These are phyloP conservation scores for Naematelia aurantialba DNA, from an alignment of 768 basidiomycete species.

Conservation along the genomic window DNA sequence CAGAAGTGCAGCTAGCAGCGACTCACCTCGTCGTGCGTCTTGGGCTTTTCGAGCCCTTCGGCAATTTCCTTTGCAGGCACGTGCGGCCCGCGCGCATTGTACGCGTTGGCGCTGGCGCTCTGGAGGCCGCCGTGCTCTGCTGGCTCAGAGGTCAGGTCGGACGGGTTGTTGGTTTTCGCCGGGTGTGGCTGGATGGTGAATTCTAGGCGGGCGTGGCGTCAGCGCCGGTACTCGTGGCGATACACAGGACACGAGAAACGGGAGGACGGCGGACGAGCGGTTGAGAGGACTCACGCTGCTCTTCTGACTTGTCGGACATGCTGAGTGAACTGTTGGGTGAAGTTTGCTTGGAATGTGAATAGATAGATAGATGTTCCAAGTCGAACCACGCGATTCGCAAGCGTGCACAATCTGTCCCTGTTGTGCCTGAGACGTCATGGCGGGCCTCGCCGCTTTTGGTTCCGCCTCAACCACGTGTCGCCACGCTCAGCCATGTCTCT, in stretches of 20 bases:
- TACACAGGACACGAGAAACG: background rate
- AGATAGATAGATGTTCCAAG: background rate
- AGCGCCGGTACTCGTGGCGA: too few species aligned
- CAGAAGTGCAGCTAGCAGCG: too few species aligned
- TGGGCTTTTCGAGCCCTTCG: conserved; percentile 45
- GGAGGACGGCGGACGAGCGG: background rate
- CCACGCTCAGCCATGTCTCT: too few species aligned
- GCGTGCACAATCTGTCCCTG: background rate
- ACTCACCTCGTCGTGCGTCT: conserved; percentile 50
- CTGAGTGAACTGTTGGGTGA: background rate
- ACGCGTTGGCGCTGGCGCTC: conserved; percentile 39
- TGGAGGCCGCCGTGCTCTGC: conserved; percentile 41
- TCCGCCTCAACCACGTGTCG: background rate
- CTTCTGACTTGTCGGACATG: conserved; percentile 20
- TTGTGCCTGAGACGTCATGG: conserved; percentile 7
- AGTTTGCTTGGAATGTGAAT: background rate
- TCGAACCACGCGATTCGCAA: background rate
- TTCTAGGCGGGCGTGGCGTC: conserved; percentile 15
- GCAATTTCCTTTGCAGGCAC: conserved; percentile 37
- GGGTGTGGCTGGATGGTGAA: conserved; percentile 51
- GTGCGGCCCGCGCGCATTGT: conserved; percentile 44
- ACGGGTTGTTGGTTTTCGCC: conserved; percentile 49
- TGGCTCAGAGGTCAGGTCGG: conserved; percentile 45
- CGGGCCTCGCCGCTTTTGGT: background rate
- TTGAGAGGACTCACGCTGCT: conserved; percentile 14